Conservation (phyloP, 2,329 filamentous ascomycete species). For the Seiridium unicorne region DNA sequence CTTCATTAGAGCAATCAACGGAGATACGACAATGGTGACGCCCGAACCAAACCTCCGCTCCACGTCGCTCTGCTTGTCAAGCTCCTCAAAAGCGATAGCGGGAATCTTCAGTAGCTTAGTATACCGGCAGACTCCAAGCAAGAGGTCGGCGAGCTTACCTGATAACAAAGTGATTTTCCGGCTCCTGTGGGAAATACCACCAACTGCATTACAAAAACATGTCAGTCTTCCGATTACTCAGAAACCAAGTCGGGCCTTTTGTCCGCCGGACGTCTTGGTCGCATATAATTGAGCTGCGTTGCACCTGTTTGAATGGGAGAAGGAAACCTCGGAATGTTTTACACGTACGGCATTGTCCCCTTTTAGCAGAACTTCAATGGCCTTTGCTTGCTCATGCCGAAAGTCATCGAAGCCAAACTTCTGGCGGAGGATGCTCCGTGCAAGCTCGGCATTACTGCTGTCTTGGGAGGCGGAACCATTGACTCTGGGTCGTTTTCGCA, state of each 20-base stretch:
- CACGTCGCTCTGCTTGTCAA: conserved; percentile 31
- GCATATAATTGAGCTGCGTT: too few species aligned
- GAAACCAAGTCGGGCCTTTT: too few species aligned
- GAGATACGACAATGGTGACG: conserved; percentile 56
- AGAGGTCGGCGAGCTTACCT: conserved; percentile 27
- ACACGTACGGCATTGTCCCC: conserved; percentile 32
- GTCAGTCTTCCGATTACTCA: too few species aligned
- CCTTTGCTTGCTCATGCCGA: conserved; percentile 42
- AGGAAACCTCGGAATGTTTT: too few species aligned
- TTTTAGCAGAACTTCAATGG: conserved; percentile 34
- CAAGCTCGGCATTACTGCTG: conserved; percentile 12
- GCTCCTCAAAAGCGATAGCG: conserved; percentile 42
- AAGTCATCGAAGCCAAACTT: conserved; percentile 39
- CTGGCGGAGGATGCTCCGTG: conserved; percentile 29
- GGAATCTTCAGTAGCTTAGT: conserved; percentile 34
- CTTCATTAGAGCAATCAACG: conserved; percentile 58
- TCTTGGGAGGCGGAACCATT: neutral
- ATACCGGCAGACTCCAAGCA: neutral
- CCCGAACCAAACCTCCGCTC: conserved; percentile 35
- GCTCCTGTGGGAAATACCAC: conserved; percentile 47
- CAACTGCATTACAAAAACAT: conserved; percentile 16
- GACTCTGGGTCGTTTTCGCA: neutral
- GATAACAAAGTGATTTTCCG: conserved; percentile 49
- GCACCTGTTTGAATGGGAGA: too few species aligned
- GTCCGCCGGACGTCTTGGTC: too few species aligned